Base-by-base conservation (phyloP, 257 asterid species). In the Lycium ferocissimum region DNA sequence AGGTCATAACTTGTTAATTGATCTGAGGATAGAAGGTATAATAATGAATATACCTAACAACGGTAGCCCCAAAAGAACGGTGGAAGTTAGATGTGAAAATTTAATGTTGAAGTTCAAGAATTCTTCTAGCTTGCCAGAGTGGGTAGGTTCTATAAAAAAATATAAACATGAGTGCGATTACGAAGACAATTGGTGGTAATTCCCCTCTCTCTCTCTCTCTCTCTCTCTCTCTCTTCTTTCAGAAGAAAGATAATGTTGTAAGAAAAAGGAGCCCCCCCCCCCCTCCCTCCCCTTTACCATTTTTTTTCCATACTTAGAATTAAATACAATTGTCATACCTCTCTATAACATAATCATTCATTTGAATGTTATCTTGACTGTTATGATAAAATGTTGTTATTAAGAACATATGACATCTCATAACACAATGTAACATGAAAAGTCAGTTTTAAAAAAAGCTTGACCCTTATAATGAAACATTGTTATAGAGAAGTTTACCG, bases 51-150 rank as follows among this genome's bases (percentile, higher is more conserved):
- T 49, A 22, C 43, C 7, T 26, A 3, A 5, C 0, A 13, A 3
- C 0, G 5, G 0, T 5, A 9, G 11, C 0, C 7, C 0, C n/a
- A 7, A 18, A 51, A 75, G 7, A 38, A 7, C 45, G 4, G n/a
- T 87, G 26, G 43, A 61, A 53, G 38, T 79, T n/a, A 33, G 14
- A 6, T 87, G 89, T 63, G 85, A 18, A 18, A 86, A 75, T 49
- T 5, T 84, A 17, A 18, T 53, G 7, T 51, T 76, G 26, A 33
- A 76, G 9, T 76, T 76, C 81, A 76, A 76, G 45, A 76, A 51
- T 26, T 26, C 81, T 51, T 22, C 63, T 51, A 76, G 63, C 14
- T 76, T 76, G 62, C 81, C 45, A 51, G 20, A 49, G 20, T 76
- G 63, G 63, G 81, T 49, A 0, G 81, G 81, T 14, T 1, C 10